Evolutionary conservation across 2,329 filamentous ascomycete genomes (phyloP).

Genomic region (Chaetomiaceae sp.): DNA sequence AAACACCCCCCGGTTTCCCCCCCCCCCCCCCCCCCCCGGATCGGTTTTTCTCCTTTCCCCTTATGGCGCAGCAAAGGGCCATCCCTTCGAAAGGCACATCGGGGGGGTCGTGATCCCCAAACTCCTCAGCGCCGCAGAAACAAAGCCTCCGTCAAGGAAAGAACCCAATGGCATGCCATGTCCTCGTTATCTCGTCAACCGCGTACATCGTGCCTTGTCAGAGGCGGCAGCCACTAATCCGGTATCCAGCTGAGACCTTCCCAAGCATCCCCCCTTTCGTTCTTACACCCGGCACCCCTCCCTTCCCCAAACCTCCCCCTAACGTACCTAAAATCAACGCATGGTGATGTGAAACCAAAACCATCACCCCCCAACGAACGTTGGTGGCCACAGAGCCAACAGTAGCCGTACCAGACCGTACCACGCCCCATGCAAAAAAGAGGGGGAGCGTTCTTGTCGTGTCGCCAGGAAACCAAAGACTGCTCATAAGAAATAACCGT

Average conservation of each 20-base stretch:
- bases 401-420: neutral
- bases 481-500: too few species aligned
- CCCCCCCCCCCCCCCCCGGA: too few species aligned
- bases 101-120: neutral
- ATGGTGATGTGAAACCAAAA: neutral
- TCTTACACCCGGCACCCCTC: too few species aligned
- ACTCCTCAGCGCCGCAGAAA: neutral
- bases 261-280: too few species aligned
- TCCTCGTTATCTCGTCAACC: constrained; percentile 3
- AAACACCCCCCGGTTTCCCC: too few species aligned
- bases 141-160: neutral
- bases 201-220: neutral
- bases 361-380: neutral
- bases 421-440: too few species aligned
- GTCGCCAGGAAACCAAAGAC: too few species aligned
- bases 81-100: neutral
- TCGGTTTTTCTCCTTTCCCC: neutral
- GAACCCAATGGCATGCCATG: neutral
- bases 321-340: neutral
- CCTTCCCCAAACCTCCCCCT: neutral
- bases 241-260: too few species aligned
- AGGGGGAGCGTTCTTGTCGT: too few species aligned
- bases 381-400: neutral
- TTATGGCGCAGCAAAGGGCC: neutral
- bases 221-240: too few species aligned